Base-by-base conservation (phyloP, 345 rosid genomes). In the Eucalyptus urophylla region DNA sequence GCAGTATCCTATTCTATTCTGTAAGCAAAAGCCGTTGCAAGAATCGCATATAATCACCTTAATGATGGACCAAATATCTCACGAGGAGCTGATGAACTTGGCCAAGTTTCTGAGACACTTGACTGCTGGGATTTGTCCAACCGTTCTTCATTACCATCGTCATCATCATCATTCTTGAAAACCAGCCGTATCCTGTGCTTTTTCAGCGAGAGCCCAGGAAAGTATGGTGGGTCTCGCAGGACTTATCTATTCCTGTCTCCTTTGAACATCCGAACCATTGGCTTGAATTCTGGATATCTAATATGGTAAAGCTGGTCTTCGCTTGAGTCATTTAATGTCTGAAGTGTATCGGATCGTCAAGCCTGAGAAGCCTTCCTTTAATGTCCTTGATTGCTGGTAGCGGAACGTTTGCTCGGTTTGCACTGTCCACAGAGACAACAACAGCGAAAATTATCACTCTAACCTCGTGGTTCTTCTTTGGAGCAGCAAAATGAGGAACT, bases 241-340 rank as follows among this genome's bases (percentile, higher is more conserved):
- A 51, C 54, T 7, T 51, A 51, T 51, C 54, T 51, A 7, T 51
- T 51, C 54, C 1, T 17, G 0, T 51, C 54, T 51, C 22, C 54
- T 51, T 51, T 3, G 8, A 51, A 51, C 19, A n/a, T n/a, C n/a
- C n/a, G n/a, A n/a, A n/a, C n/a, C n/a, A n/a, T n/a, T n/a, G 53
- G 21, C 54, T 51, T 16, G 54, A 3, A 51, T 51, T 51, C 21
- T 51, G 54, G 54, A 1, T 51, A 51, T 14, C 96, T 91, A 89
- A 93, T 91, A 58, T 95, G 65, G 93, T 93, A 91, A 49, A 96
- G 91, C 37, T 94, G 95, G 88, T 94, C 94, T 44, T 88, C 83
- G 56, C 91, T 88, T 44, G 92, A 90, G 49, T 80, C 90, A 43
- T 86, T 1, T 91, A 95, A 88, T 45, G 90, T 2, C 44, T 89